phyloP scores from a whole-genome alignment of 2,329 filamentous ascomycete species.

The Colletotrichum lupini region DNA sequence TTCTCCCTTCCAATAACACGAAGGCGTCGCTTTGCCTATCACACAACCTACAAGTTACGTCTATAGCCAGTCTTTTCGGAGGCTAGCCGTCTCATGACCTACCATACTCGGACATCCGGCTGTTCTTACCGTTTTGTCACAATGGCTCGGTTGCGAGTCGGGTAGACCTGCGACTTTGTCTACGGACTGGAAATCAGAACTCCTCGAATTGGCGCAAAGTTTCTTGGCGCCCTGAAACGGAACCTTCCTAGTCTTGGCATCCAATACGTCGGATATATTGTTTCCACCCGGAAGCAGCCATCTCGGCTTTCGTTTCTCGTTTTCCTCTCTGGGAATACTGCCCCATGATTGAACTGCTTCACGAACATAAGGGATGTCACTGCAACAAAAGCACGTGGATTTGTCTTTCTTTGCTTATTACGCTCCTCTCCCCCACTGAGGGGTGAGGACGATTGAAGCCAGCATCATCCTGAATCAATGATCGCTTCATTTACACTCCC shows the following conservation, averaged over 20 bases:
- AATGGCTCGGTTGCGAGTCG: background rate
- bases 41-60: background rate
- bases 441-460: background rate
- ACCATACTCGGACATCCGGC: background rate
- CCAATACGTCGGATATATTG: background rate
- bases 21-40: too few species aligned
- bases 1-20: too few species aligned
- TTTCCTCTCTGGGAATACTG: background rate
- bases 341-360: background rate
- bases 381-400: background rate
- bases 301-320: background rate
- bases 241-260: slow-evolving; percentile 17
- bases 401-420: background rate
- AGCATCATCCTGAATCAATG: background rate
- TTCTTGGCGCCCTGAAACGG: slow-evolving; percentile 25
- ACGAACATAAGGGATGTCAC: background rate
- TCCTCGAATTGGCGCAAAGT: slow-evolving; percentile 3
- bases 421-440: background rate
- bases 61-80: background rate
- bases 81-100: too few species aligned
- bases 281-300: background rate
- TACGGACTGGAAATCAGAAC: background rate
- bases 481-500: background rate
- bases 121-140: background rate
- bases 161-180: background rate